Base-by-base conservation (phyloP, 2,329 filamentous ascomycete genomes). In the Botrytis fabae region DNA sequence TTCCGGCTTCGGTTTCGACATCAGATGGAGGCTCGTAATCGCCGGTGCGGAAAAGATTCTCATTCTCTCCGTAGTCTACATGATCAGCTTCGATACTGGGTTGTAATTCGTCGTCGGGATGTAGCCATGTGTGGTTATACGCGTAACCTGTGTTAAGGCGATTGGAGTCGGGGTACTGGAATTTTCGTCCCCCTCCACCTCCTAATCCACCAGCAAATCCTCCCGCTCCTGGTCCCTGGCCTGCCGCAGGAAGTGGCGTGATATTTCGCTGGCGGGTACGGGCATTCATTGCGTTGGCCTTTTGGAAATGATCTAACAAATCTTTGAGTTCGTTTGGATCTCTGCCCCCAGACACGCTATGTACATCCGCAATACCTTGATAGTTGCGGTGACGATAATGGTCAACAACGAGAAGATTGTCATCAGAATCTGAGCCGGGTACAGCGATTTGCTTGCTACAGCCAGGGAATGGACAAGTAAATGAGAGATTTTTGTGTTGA, bases 341-440 rank as follows among this genome's bases (percentile, higher is more conserved):
- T 42, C 65, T 42, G 18, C 10, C 12, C 18, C 32, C 32, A 32
- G 65, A 12, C 25, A 20, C 48, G 25, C 65, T 20, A 20, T 28
- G 38, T 25, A 69, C 51, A 18, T 69, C 65, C 28, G 48, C 25
- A 18, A 69, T 69, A 10, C 65, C 65, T 32, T 28, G 25, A 40
- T 28, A 38, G 8, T 28, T 6, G 65, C 65, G 65, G 20, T 69
- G 65, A 57, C 65, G 65, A 69, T 69, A 69, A 59, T 69, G 65
- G 22, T 69, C 65, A 6, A 42, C 35, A 4, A 69, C 14, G n/a
- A 16, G 18, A 42, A 69, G 9, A 40, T 69, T 57, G 0, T 16
- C 28, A 25, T 28, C 65, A 6, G 65, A 5, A 32, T 57, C 38
- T 22, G 65, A 57, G 6, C 48, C 65, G n/a, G 65, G 48, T 16